phyloP scores from a whole-genome alignment of 78 protist species.

The Anaeramoeba flamelloides region DNA sequence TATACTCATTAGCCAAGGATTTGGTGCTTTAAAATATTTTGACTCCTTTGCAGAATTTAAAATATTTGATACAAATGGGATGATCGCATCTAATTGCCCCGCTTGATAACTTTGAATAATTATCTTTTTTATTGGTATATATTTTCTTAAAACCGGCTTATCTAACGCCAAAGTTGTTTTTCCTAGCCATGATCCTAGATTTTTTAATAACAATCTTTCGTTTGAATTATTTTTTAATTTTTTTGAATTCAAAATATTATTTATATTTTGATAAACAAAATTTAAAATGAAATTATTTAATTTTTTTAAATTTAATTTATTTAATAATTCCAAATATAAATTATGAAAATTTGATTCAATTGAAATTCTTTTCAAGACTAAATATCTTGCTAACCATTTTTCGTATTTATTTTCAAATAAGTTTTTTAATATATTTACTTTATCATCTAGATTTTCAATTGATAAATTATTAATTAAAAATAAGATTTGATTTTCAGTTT shows the following conservation, averaged over 20 bases:
- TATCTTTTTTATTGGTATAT: constrained; percentile 69
- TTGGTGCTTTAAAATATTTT: constrained; percentile 68
- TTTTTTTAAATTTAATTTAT: constrained; percentile 11
- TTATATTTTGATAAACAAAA: too few relatives aligned
- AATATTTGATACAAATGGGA: constrained; percentile 82
- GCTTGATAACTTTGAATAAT: constrained; percentile 54
- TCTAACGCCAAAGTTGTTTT: constrained; percentile 60
- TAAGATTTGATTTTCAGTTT: constrained; percentile 48
- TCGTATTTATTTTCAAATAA: neutral
- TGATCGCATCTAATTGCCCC: constrained; percentile 50
- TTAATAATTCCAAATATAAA: constrained; percentile 48
- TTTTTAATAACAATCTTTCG: constrained; percentile 77
- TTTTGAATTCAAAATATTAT: too few relatives aligned
- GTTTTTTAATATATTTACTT: constrained; percentile 28
- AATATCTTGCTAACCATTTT: constrained; percentile 53
- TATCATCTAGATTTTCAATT: constrained; percentile 29
- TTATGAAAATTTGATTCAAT: constrained; percentile 74
- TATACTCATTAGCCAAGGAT: constrained; percentile 82
- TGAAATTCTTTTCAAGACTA: constrained; percentile 71
- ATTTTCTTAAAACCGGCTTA: constrained; percentile 68
- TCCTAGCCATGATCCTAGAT: constrained; percentile 91
- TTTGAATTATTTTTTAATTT: too few relatives aligned
- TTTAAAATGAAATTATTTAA: constrained; percentile 17
- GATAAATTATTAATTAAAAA: constrained; percentile 82
- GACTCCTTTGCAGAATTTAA: constrained; percentile 35